Base-by-base conservation (phyloP, 495 filamentous ascomycete species). In the Podospora australis region DNA sequence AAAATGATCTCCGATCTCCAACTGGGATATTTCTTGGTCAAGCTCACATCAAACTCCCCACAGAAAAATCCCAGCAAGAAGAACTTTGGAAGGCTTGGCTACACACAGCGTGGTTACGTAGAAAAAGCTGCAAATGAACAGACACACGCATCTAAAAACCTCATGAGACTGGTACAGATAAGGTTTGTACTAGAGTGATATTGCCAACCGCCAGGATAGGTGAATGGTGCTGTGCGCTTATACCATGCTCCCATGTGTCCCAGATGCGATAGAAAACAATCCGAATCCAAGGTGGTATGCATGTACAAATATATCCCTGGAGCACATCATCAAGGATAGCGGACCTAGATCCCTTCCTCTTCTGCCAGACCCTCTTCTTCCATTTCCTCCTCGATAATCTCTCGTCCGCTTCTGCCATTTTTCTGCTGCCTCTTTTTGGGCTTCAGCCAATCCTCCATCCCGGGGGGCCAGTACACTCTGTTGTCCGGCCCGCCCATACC, bases 391-490 rank as follows among this genome's bases (percentile, higher is more conserved):
- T 36, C 32, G n/a, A 36, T 6, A 14, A 4, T 17, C 32, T 17
- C n/a, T 8, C 19, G 14, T n/a, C 32, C 32, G 6, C n/a, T 6
- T 36, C 52, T 66, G 20, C 46, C 48, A 45, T 79, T 78, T 53
- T 16, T 43, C 22, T 81, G 85, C 28, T 82, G 71, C 48, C 82
- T 77, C 67, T 92, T 95, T 52, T 68, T 74, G 0, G 89, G 90
- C 46, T 85, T 77, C 35, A 96, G 70, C 90, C 90, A 96, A 44
- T 91, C 86, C 62, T 96, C 92, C 75, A 84, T 86, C 1, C 86
- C 87, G 0, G 78, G 73, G 0, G 88, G 90, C 91, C 92, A 96
- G 62, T 96, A 96, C 1, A 96, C 92, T 30, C 90, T 72, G 43
- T 83, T 69, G n/a, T 92, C 75, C 2, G 82, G 79, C 0, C 91